Evolutionary conservation across 495 filamentous ascomycete species (phyloP), one percentile per base, ranked within the genome.

Genomic region (Xylaria bambusicola): DNA sequence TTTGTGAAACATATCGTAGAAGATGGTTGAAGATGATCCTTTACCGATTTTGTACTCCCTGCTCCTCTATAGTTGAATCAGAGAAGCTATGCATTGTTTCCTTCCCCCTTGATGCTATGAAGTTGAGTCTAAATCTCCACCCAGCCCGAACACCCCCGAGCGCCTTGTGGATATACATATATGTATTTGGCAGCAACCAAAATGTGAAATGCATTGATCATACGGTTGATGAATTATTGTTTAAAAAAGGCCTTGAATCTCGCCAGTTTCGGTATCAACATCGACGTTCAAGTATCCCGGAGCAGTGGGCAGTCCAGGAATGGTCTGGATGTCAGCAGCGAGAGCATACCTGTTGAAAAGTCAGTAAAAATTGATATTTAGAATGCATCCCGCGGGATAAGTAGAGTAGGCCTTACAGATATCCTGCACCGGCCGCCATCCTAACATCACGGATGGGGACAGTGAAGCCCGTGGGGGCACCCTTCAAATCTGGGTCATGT

Each of bases 211-310:
- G 5, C 10, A 10, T 33, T 33, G 29, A 5, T 44, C 41, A 20
- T 44, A 20, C 10, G 29, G 5, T 49, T n/a, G 6, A 12, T 41
- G 31, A 10, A 2, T 8, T 27, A 8, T 12, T 1, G n/a, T 58
- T 73, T 88, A 98, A 74, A 98, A 98, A 49, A 98, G 79, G 7
- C 94, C 94, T 63, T 96, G 89, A 57, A 98, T 96, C 76, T 98
- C 93, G 41, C 93, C 94, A 31, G 93, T 97, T 75, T 94, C 91
- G 6, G 84, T 73, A 67, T 98, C 90, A 50, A 98, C 88, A 64
- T 98, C 94, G 15, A 97, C 93, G 65, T 98, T 98, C 47, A 98
- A 74, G 70, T 97, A 98, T 10, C 94, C 94, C 15, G 94, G 94
- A 17, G 93, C 93, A 18, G 94, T 98, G 23, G 94, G 94, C 65